Base-by-base conservation (phyloP, 129 eudicot species). In the Heracleum sosnowskyi region DNA sequence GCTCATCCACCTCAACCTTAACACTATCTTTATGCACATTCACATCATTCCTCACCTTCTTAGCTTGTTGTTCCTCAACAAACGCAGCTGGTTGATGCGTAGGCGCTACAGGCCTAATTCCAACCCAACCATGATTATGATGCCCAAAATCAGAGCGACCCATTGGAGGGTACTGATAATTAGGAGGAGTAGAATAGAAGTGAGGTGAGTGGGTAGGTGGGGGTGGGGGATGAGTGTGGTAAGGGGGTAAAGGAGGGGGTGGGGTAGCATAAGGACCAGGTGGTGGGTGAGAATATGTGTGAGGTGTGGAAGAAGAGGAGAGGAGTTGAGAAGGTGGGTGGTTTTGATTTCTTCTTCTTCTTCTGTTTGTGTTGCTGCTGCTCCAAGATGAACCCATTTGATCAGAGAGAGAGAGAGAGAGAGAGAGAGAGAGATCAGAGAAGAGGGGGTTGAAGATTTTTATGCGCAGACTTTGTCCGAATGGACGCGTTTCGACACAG, bases 1-100 rank as follows among this genome's bases (percentile, higher is more conserved):
- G 45, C 82, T 84, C 88, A 87, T 93, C 97, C 74, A 82, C 79
- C 77, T 83, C 95, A 55, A 93, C 85, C 86, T 82, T 89, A 83
- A 93, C 75, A 24, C 90, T 84, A 82, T 91, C 97, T 69, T 93
- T 93, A 81, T 89, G 93, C 77, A 93, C 90, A 79, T 93, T 91
- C 26, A 93, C 95, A 82, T 93, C 92, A 82, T 88, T 93, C 83
- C 86, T 87, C 39, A 93, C 92, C 74, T 87, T 89, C 86, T 90
- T 91, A 1, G 98, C 90, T 45, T 82, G 84, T 81, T 87, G 90
- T 62, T 87, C 92, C 33, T 88, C 96, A 39, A 87, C 92, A 63
- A 83, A 88, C 20, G 84, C 46, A 36, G 87, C 84, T 69, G 86
- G 83, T 28, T 22, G 24, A 35, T 82, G 81, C 9, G 80, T 69